phyloP scores from a whole-genome alignment of 805 yeast species.

The Candida chauliodis region DNA sequence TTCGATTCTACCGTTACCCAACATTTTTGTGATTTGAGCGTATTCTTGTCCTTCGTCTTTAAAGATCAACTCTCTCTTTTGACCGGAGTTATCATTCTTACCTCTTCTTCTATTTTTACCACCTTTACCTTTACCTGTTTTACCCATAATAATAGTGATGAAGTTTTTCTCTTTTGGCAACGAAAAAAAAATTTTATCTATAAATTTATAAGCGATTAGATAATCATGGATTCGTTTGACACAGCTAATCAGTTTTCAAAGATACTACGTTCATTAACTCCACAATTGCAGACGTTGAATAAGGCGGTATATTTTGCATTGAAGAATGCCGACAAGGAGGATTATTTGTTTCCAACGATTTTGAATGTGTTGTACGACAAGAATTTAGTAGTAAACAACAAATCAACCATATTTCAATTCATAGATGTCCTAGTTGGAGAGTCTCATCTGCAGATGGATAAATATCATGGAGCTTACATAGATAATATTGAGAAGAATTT shows the following conservation, averaged over 20 bases:
- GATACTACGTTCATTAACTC: conserved; percentile 60
- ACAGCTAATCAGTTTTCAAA: conserved; percentile 74
- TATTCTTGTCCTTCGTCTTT: conserved; percentile 98
- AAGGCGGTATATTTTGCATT: conserved; percentile 56
- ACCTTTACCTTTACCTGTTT: conserved; percentile 75
- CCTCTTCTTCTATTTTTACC: conserved; percentile 98
- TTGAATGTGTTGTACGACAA: conserved; percentile 52
- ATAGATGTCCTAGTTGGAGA: conserved; percentile 56
- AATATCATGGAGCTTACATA: conserved; percentile 36
- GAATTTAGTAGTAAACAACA: conserved; percentile 51
- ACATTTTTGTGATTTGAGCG: conserved; percentile 97
- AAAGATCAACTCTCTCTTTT: conserved; percentile 88
- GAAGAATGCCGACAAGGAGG: conserved; percentile 55
- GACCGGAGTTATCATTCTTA: conserved; percentile 86
- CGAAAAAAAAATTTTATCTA: conserved; percentile 2
- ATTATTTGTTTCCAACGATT: conserved; percentile 66
- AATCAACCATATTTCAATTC: conserved; percentile 67
- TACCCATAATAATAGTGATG: conserved; percentile 51
- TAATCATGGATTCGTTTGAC: conserved; percentile 81
- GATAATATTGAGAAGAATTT: conserved; percentile 28
- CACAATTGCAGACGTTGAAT: conserved; percentile 51
- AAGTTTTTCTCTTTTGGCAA: conserved; percentile 2
- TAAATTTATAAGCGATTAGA: conserved; percentile 1
- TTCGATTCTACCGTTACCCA: conserved; percentile 96
- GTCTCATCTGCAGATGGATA: conserved; percentile 28